phyloP scores from a whole-genome alignment of 495 filamentous ascomycete species.

The Xylaria scruposa region DNA sequence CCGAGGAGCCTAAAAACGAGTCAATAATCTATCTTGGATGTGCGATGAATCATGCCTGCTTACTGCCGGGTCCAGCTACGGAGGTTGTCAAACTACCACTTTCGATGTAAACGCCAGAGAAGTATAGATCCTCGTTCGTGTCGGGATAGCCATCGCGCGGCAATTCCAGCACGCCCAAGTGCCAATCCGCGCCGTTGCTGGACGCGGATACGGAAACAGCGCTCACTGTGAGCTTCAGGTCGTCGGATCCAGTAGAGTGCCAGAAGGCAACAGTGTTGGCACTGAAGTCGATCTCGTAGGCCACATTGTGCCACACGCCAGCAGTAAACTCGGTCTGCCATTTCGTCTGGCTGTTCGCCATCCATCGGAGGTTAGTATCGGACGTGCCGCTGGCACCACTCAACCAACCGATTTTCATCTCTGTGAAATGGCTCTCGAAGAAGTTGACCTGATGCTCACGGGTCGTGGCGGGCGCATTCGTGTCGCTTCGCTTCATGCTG shows the following conservation, averaged over 20 bases:
- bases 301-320: slow-evolving; percentile 70
- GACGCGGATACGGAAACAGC: slow-evolving; percentile 57
- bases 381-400: slow-evolving; percentile 52
- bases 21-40: neutral
- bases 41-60: neutral
- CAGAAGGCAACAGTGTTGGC: slow-evolving; percentile 61
- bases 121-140: slow-evolving; percentile 63
- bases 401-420: slow-evolving; percentile 66
- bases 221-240: slow-evolving; percentile 54
- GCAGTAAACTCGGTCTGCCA: slow-evolving; percentile 35
- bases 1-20: slow-evolving; percentile 17
- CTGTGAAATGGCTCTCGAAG: slow-evolving; percentile 74
- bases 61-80: slow-evolving; percentile 49
- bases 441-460: slow-evolving; percentile 75
- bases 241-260: slow-evolving; percentile 60
- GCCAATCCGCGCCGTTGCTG: slow-evolving; percentile 69
- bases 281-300: slow-evolving; percentile 63
- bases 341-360: slow-evolving; percentile 32
- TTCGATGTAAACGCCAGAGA: slow-evolving; percentile 69
- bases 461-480: slow-evolving; percentile 62
- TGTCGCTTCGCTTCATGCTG: slow-evolving; percentile 59
- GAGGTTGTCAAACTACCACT: slow-evolving; percentile 57
- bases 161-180: slow-evolving; percentile 66
- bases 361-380: slow-evolving; percentile 41
- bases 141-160: slow-evolving; percentile 55